Evolutionary conservation across 805 yeast species (phyloP).

Genomic region (Kuraishia molischiana): DNA sequence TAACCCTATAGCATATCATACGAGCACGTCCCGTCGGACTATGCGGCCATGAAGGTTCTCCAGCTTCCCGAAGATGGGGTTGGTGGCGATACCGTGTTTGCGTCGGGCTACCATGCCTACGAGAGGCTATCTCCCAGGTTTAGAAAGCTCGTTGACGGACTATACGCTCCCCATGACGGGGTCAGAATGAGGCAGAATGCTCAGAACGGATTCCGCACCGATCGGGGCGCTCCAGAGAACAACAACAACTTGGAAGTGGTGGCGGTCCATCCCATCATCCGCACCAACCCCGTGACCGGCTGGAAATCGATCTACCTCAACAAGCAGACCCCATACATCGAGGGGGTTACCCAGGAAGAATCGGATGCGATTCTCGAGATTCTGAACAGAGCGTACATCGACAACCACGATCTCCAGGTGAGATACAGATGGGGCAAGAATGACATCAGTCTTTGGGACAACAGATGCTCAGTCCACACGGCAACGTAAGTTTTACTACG

Average conservation of each 20-base stretch:
- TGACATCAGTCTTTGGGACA: conserved; percentile 51
- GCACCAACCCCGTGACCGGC: conserved; percentile 58
- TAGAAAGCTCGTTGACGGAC: conserved; percentile 45
- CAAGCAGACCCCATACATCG: conserved; percentile 35
- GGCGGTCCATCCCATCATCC: conserved; percentile 46
- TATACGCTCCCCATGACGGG: conserved; percentile 33
- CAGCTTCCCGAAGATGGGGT: conserved; percentile 12
- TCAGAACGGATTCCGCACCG: not conserved
- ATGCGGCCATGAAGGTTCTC: not conserved
- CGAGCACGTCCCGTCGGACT: not conserved
- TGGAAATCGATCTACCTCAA: conserved; percentile 45
- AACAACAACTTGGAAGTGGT: conserved; percentile 17
- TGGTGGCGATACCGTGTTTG: conserved; percentile 58
- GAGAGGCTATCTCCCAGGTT: conserved; percentile 59
- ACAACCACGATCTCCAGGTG: conserved; percentile 37
- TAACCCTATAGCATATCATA: not conserved
- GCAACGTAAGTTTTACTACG: not conserved
- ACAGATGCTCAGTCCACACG: conserved; percentile 40
- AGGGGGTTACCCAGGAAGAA: conserved; percentile 36
- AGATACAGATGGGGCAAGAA: conserved; percentile 37
- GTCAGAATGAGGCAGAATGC: not conserved
- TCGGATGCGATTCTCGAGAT: conserved; percentile 35
- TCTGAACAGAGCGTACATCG: conserved; percentile 31
- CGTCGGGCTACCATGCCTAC: conserved; percentile 64
- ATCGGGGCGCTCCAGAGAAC: not conserved